Evolutionary conservation across 1,139 yeast genomes (phyloP).

Genomic region (Pichia sp.): DNA sequence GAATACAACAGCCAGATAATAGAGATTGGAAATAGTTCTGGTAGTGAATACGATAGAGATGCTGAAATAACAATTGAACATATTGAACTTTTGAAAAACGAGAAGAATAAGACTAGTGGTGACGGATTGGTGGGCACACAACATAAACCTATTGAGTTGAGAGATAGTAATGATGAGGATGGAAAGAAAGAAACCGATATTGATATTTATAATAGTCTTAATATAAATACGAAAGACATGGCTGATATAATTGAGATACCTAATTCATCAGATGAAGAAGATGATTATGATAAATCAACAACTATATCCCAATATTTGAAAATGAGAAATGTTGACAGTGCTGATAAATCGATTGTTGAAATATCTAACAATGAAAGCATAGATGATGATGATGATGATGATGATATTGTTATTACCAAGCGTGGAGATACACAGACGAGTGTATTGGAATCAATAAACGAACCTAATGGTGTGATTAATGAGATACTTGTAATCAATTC

Average conservation of each 20-base stretch:
- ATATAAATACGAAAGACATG: background rate
- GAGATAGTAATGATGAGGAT: background rate
- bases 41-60: conserved; percentile 3
- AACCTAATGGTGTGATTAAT: background rate
- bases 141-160: conserved; percentile 16
- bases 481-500: background rate
- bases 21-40: conserved; percentile 8
- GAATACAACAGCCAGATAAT: background rate
- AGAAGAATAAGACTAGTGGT: background rate
- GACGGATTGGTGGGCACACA: conserved; percentile 15
- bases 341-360: background rate
- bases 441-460: background rate
- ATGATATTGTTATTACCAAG: background rate
- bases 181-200: background rate
- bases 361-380: background rate
- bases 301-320: background rate
- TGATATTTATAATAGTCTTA: background rate
- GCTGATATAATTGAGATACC: conserved; percentile 7
- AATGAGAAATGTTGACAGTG: background rate
- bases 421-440: background rate
- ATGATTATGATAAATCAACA: background rate
- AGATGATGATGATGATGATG: background rate
- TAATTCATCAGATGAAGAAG: conserved; percentile 10
- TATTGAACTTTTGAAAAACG: conserved; percentile 1
- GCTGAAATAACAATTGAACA: conserved; percentile 1